Conservation (phyloP, 179 eudicot species). For the Spergularia azorica region DNA sequence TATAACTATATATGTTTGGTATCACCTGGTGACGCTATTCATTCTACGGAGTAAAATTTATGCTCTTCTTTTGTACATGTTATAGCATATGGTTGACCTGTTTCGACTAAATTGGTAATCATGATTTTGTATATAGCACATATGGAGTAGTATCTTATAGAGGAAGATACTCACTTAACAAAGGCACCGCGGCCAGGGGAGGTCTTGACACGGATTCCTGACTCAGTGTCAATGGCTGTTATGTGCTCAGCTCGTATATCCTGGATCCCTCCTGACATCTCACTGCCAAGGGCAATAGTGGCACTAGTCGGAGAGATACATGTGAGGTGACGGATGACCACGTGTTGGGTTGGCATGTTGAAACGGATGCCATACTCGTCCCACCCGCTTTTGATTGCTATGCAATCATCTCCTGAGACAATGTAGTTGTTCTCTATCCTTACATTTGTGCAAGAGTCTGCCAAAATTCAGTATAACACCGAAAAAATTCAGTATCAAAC, state of each 20-base stretch:
- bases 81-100: no score
- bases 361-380: constrained; percentile 74
- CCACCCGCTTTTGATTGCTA: constrained; percentile 85
- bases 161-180: constrained; percentile 28
- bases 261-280: constrained; percentile 82
- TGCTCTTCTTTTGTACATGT: no score
- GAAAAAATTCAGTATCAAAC: no score
- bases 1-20: not conserved
- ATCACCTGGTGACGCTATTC: no score
- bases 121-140: no score
- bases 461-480: not conserved
- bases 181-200: constrained; percentile 72
- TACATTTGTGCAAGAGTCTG: constrained; percentile 83
- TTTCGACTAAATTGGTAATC: no score
- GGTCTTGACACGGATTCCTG: constrained; percentile 69
- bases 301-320: constrained; percentile 78
- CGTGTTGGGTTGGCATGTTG: constrained; percentile 71
- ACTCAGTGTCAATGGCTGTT: constrained; percentile 64
- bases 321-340: constrained; percentile 66
- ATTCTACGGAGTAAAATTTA: no score
- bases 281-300: constrained; percentile 75
- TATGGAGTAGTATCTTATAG: no score
- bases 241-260: constrained; percentile 69
- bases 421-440: constrained; percentile 68
- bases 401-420: constrained; percentile 80